Conservation (phyloP, 768 basidiomycete species). For the Grammothele lineata region DNA sequence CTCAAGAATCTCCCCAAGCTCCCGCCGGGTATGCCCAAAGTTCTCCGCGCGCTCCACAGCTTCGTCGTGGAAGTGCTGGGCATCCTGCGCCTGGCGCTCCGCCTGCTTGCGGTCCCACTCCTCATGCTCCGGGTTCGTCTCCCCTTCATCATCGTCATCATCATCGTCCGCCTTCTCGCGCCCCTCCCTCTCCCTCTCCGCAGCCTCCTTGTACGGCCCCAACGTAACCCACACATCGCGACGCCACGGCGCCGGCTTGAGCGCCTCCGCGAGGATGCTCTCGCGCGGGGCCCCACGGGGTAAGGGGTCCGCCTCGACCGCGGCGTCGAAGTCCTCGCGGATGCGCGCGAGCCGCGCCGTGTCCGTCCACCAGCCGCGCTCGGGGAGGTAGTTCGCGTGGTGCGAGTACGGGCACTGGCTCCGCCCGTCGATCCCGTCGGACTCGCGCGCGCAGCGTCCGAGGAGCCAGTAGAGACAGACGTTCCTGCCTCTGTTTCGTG, state of each 20-base stretch:
- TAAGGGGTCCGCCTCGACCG: not conserved
- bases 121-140: too few relatives aligned
- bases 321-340: not conserved
- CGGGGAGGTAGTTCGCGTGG: constrained; percentile 38
- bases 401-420: constrained; percentile 45
- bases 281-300: not conserved
- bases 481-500: constrained; percentile 42
- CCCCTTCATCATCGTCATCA: too few relatives aligned
- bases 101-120: too few relatives aligned
- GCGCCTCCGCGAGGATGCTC: not conserved
- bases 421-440: constrained; percentile 28
- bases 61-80: too few relatives aligned
- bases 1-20: too few relatives aligned
- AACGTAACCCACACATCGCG: not conserved
- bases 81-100: too few relatives aligned
- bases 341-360: not conserved
- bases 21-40: too few relatives aligned
- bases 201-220: not conserved
- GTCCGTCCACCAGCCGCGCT: constrained; percentile 43
- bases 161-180: too few relatives aligned
- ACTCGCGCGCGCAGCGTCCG: constrained; percentile 31
- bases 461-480: constrained; percentile 42
- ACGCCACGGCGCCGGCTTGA: not conserved
- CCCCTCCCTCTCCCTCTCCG: too few relatives aligned
- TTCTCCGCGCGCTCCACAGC: too few relatives aligned